phyloP scores from a whole-genome alignment of 2,329 filamentous ascomycete species.

The Fusarium oxysporum region DNA sequence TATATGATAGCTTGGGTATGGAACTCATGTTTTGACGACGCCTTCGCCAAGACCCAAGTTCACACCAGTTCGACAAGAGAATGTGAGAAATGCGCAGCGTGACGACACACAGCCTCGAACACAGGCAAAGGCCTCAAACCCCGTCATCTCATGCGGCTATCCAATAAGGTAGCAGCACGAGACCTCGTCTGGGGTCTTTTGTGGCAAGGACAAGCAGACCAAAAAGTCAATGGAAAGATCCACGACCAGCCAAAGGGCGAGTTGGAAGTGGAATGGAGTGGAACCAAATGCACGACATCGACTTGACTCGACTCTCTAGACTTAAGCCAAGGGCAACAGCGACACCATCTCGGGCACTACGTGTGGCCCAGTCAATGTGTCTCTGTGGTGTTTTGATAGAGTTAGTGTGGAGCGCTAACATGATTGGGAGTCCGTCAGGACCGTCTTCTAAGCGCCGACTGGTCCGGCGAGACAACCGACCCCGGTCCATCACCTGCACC shows the following conservation, averaged over 20 bases:
- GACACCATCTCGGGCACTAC: conserved; percentile 34
- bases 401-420: conserved; percentile 45
- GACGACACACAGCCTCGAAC: conserved; percentile 45
- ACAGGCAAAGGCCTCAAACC: conserved; percentile 35
- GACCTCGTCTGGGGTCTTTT: conserved; percentile 42
- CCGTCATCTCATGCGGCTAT: conserved; percentile 34
- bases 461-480: conserved; percentile 44
- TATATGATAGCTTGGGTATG: not conserved
- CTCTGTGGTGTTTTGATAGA: conserved; percentile 32
- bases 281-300: conserved; percentile 54
- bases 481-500: conserved; percentile 50
- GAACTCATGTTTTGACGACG: conserved; percentile 1
- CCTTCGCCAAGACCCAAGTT: conserved; percentile 39
- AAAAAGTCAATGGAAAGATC: not conserved
- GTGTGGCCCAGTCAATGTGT: conserved; percentile 35
- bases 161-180: conserved; percentile 51
- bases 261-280: conserved; percentile 5
- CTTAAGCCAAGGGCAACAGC: not conserved
- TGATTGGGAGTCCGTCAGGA: conserved; percentile 24
- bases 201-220: conserved; percentile 43
- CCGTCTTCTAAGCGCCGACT: conserved; percentile 52
- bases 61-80: conserved; percentile 37
- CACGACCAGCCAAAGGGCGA: not conserved
- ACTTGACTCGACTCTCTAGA: conserved; percentile 55
- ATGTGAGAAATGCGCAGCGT: conserved; percentile 36